These are phyloP conservation scores for Blastobotrys attinorum DNA, from an alignment of 805 yeast genomes.

Conservation along the genomic window DNA sequence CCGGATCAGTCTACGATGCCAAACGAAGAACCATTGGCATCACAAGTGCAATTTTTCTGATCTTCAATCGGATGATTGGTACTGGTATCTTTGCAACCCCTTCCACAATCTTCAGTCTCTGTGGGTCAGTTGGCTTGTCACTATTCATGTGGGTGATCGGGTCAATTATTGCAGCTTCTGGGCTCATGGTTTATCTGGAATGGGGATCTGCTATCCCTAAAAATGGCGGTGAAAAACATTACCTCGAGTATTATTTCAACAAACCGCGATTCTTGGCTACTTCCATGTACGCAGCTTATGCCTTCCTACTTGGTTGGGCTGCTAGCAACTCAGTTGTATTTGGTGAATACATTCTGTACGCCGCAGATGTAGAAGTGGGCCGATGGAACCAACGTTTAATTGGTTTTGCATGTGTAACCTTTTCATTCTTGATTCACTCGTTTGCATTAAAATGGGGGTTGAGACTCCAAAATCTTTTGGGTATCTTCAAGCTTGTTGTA, in stretches of 20 bases:
- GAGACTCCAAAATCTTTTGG: conserved; percentile 55
- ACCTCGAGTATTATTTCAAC: conserved; percentile 61
- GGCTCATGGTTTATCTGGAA: conserved; percentile 67
- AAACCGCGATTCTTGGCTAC: conserved; percentile 65
- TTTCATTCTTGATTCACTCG: conserved; percentile 58
- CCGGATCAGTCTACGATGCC: too few relatives aligned
- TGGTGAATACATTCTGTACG: conserved; percentile 68
- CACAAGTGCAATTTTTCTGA: conserved; percentile 54
- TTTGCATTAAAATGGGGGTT: conserved; percentile 58
- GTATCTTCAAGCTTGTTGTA: conserved; percentile 66
- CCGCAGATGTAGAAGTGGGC: conserved; percentile 59
- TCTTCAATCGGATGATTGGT: conserved; percentile 64
- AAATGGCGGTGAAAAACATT: conserved; percentile 83
- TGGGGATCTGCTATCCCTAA: conserved; percentile 71
- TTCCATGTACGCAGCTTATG: conserved; percentile 59
- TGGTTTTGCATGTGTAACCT: conserved; percentile 66
- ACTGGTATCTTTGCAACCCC: conserved; percentile 74
- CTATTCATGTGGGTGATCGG: conserved; percentile 72
- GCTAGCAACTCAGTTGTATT: conserved; percentile 75
- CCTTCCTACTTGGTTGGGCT: conserved; percentile 76
- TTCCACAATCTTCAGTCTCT: conserved; percentile 41
- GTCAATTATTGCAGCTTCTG: conserved; percentile 55
- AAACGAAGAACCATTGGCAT: conserved; percentile 35
- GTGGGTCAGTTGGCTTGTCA: conserved; percentile 68
- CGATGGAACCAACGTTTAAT: conserved; percentile 74